phyloP scores from a whole-genome alignment of 1,139 yeast species.

The Pichia sp. region DNA sequence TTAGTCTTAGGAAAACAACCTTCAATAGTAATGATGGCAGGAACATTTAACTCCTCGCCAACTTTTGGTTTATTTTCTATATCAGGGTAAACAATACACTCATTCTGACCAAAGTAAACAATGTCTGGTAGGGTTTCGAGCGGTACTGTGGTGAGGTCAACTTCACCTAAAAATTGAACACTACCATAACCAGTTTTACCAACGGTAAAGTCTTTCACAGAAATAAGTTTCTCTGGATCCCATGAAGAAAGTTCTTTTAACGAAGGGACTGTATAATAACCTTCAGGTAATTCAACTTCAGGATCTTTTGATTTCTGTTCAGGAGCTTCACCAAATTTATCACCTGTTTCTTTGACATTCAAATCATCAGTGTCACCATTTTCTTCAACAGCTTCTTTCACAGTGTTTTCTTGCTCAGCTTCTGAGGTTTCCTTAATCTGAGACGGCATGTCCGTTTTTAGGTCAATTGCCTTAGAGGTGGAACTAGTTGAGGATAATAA shows the following conservation, averaged over 20 bases:
- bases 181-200: constrained; percentile 79
- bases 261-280: constrained; percentile 85
- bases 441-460: constrained; percentile 12
- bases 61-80: constrained; percentile 48
- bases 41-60: constrained; percentile 81
- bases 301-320: background rate
- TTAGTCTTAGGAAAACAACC: constrained; percentile 73
- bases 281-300: constrained; percentile 38
- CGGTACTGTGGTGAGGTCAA: constrained; percentile 66
- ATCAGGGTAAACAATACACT: constrained; percentile 71
- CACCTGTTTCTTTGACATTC: constrained; percentile 1
- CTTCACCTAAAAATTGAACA: constrained; percentile 70
- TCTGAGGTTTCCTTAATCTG: background rate
- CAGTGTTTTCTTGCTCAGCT: background rate
- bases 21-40: constrained; percentile 64
- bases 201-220: constrained; percentile 59
- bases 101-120: constrained; percentile 53
- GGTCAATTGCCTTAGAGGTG: constrained; percentile 6
- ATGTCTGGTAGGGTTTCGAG: constrained; percentile 60
- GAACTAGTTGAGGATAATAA: background rate
- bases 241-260: constrained; percentile 51
- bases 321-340: background rate
- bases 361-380: background rate
- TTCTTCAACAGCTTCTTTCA: background rate
- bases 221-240: constrained; percentile 56